Base-by-base conservation (phyloP, 176 grass and related monocot genomes). In the Lolium rigidum region DNA sequence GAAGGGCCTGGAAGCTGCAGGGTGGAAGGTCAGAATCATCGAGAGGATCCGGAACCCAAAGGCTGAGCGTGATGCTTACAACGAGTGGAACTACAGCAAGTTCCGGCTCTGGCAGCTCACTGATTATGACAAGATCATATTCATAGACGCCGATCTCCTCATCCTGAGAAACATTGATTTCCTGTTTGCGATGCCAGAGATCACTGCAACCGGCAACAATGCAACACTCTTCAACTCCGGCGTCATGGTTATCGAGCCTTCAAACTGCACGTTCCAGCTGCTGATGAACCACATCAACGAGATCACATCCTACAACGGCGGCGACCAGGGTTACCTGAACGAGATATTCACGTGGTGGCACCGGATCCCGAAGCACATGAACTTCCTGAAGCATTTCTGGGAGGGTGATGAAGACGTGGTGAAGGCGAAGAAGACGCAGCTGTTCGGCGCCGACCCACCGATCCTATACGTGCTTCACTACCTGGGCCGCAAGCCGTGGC, bases 291-390 rank as follows among this genome's bases (percentile, higher is more conserved):
- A 95, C 69, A 98, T 98, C 79, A 89, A 95, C n/a, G 95, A 98
- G 73, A 98, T 98, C 46, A 90, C 87, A 13, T 98, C 96, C 0
- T 95, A 98, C 67, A 98, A 98, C 21, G 96, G 96, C 17, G 96
- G 96, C 4, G 93, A 98, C 38, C 96, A 98, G 76, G 96, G 96
- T 1, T 98, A 95, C 54, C 64, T 98, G 70, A 98, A 98, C 51
- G 96, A 95, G 89, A 95, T 98, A 68, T 98, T 98, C 84, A 98
- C 95, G 14, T 95, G 95, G 95, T 98, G 93, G 95, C 95, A 98
- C 48, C 82, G 95, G 0, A 95, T 98, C 63, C 95, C 95, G 0
- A 93, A 81, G 56, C 93, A 95, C 52, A 98, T 98, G 95, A 98
- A 98, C 35, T 98, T 95, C 80, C 67, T 98, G 87, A 98, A 98